Percentiles rank a stretch among this genome's conserved stretches.
These are phyloP conservation scores for Selenicereus undatus DNA, from an alignment of 148 eudicot genomes.

Conservation along the genomic window DNA sequence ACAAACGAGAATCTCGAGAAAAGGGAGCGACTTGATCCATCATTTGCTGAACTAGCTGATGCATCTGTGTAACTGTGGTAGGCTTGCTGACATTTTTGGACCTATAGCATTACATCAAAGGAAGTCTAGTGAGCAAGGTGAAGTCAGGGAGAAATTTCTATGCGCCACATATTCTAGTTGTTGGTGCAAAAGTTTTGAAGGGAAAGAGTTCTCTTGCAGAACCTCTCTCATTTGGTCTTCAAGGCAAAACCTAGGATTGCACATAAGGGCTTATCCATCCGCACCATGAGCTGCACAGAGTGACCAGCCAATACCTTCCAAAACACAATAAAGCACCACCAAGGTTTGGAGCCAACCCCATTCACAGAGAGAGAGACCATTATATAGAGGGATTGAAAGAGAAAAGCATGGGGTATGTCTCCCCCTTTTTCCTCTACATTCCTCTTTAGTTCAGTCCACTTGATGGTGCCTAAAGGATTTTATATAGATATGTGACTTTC, in stretches of 20 bases:
- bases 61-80: slow-evolving; percentile 50
- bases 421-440: not conserved
- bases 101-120: slow-evolving; percentile 31
- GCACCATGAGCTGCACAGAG: not conserved
- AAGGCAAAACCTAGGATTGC: not conserved
- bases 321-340: not conserved
- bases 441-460: not conserved
- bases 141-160: not conserved
- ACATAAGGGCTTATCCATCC: too few species aligned
- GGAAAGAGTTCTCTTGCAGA: not conserved
- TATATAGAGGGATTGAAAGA: not conserved
- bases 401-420: not conserved
- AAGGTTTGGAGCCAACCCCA: not conserved
- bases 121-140: not conserved
- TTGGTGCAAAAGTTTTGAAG: not conserved
- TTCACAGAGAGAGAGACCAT: too few species aligned
- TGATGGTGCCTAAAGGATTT: not conserved
- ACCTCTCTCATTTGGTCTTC: not conserved
- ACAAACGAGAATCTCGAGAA: slow-evolving; percentile 82
- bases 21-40: slow-evolving; percentile 62
- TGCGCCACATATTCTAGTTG: not conserved
- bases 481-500: not conserved
- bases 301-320: not conserved
- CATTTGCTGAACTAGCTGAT: slow-evolving; percentile 56
- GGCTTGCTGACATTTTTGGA: slow-evolving; percentile 90